Conservation (phyloP, 192 early-diverging fungal genomes). For the Borealophlyctis nickersoniae region DNA sequence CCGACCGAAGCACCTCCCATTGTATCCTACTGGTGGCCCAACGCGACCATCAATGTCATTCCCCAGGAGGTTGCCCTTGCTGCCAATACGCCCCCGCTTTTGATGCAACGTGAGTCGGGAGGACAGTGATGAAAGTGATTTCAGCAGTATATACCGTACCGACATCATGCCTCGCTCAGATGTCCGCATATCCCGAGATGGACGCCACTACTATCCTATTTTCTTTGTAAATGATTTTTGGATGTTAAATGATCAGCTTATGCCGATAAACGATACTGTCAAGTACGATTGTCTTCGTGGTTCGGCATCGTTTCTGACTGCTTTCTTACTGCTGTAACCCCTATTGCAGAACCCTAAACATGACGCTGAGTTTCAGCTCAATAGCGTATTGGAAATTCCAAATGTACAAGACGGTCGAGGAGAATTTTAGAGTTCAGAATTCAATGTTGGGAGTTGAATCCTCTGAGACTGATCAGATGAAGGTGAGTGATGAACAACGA, state of each 20-base stretch:
- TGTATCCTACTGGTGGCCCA: constrained; percentile 77
- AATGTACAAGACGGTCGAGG: constrained; percentile 66
- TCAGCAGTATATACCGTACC: neutral
- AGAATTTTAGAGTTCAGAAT: constrained; percentile 57
- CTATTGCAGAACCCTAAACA: constrained; percentile 49
- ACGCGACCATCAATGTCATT: constrained; percentile 67
- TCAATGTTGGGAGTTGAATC: constrained; percentile 55
- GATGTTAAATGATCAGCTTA: constrained; percentile 64
- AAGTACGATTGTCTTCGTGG: constrained; percentile 47
- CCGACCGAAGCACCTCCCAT: constrained; percentile 19
- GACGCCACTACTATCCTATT: constrained; percentile 60
- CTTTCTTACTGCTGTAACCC: neutral
- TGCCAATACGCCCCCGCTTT: constrained; percentile 46
- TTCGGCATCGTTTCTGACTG: neutral
- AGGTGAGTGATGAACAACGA: constrained; percentile 41
- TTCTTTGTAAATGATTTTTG: constrained; percentile 82
- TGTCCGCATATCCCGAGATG: constrained; percentile 28
- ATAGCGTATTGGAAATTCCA: constrained; percentile 74
- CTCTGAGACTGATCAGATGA: constrained; percentile 73
- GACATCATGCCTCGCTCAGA: constrained; percentile 25
- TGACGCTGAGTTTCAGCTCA: constrained; percentile 62
- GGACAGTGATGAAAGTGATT: too few species aligned
- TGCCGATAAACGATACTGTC: constrained; percentile 71
- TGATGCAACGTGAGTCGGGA: constrained; percentile 48
- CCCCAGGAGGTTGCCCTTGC: constrained; percentile 44